Conservation (phyloP, 1,284 basidiomycete species). For the Papiliotrema flavescens region DNA sequence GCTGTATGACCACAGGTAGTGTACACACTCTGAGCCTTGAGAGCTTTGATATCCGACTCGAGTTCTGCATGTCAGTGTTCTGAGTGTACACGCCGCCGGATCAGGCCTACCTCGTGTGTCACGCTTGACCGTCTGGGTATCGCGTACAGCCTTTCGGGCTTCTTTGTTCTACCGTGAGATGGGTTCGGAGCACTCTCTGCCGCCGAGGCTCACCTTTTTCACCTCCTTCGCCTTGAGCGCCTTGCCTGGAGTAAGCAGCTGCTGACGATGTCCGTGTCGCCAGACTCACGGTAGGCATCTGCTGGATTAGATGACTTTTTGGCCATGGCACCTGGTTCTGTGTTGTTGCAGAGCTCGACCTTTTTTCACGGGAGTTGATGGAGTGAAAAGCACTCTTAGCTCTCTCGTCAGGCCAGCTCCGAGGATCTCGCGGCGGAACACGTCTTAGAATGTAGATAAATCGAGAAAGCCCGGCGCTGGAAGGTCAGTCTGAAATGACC, state of each 20-base stretch:
- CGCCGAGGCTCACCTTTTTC: conserved; percentile 63
- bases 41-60: conserved; percentile 40
- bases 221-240: conserved; percentile 81
- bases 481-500: not conserved
- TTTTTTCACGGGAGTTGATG: too few species aligned
- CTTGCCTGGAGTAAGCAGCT: conserved; percentile 52
- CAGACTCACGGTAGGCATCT: conserved; percentile 68
- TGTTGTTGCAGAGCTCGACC: too few species aligned
- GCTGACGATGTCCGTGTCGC: not conserved
- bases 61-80: conserved; percentile 28
- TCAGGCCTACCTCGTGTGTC: conserved; percentile 65
- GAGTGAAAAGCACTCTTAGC: too few species aligned
- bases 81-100: not conserved
- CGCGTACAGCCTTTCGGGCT: conserved; percentile 68
- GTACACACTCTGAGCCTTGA: conserved; percentile 31
- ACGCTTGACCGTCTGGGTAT: conserved; percentile 79
- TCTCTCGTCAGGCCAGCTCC: too few species aligned
- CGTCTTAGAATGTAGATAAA: too few species aligned
- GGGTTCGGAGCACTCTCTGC: not conserved
- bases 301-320: conserved; percentile 81
- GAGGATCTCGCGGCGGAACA: too few species aligned
- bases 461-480: too few species aligned
- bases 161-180: conserved; percentile 70
- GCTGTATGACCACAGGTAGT: not conserved
- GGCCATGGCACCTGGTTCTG: conserved; percentile 61